Base-by-base conservation (phyloP, 805 yeast species). In the Dipodascus geniculatus region DNA sequence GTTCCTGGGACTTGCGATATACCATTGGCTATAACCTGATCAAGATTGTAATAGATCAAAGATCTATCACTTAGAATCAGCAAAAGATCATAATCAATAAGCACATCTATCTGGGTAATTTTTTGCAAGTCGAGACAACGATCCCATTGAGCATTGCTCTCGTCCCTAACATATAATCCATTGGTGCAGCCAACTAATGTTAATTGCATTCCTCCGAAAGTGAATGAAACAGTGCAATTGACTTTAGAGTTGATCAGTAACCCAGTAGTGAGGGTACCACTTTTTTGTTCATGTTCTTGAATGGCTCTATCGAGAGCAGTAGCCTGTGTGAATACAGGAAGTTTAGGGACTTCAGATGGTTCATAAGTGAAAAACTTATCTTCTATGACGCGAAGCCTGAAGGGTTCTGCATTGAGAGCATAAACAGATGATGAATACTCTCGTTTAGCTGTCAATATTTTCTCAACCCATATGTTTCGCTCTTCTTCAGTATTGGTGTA, bases 301-400 rank as follows among this genome's bases (percentile, higher is more conserved):
- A 71, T 53, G 2, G 68, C 65, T 59, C 74, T 55, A 58, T 71
- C 53, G 48, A 64, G 51, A 53, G 70, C 61, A 64, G 68, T 35
- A 68, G 78, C 55, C 42, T 61, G 60, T 3, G 66, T 52, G 22
- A 64, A 60, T 8, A 68, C 61, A 0, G 71, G 68, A 20, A 66
- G 57, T 23, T 55, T 55, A 0, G 68, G 84, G 53, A 61, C 76
- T 44, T 74, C 77, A 4, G 73, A 68, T 2, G 73, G 76, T n/a
- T 80, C 84, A 64, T 82, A 85, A 1, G 81, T 83, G 67, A 86
- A 87, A 53, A 74, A 72, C 23, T 76, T 72, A 59, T 81, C 84
- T 3, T 83, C 71, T 3, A 87, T 62, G 3, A 78, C 73, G 35
- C 71, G 68, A 42, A 85, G 62, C 8, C 71, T 62, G 63, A 82